Percentiles rank a stretch among this genome's conserved stretches.
These are phyloP conservation scores for Fraxinus greggii DNA, from an alignment of 305 asterid genomes.

Conservation along the genomic window DNA sequence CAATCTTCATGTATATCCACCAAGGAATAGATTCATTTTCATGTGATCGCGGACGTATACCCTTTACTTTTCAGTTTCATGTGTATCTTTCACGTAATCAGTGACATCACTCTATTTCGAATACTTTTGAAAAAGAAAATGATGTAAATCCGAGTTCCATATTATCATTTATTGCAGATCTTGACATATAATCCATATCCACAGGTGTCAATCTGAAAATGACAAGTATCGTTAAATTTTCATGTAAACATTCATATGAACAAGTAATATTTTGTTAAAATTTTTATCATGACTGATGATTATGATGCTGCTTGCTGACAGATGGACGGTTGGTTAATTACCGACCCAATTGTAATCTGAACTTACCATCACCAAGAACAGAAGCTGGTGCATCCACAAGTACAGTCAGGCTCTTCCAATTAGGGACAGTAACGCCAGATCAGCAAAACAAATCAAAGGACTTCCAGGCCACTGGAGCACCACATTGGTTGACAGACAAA, in stretches of 20 bases:
- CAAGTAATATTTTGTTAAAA: conserved; percentile 10
- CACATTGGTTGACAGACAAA: conserved; percentile 27
- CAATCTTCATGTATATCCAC: neutral
- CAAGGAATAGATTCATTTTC: conserved; percentile 6
- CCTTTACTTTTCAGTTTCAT: neutral
- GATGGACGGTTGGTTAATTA: conserved; percentile 42
- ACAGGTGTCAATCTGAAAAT: conserved; percentile 10
- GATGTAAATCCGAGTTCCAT: neutral
- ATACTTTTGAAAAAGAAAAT: neutral
- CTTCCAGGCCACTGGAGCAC: conserved; percentile 38
- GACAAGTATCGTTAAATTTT: conserved; percentile 7
- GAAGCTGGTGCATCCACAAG: conserved; percentile 45
- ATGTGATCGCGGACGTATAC: conserved; percentile 9
- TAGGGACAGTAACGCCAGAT: conserved; percentile 65
- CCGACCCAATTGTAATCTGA: conserved; percentile 37
- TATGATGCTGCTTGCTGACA: conserved; percentile 37
- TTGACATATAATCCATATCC: neutral
- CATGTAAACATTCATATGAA: neutral
- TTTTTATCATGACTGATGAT: conserved; percentile 8
- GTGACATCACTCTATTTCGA: neutral
- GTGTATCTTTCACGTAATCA: neutral
- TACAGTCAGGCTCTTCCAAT: conserved; percentile 33
- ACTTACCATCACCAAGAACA: conserved; percentile 39
- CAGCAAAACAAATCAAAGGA: conserved; percentile 40
- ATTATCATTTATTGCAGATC: neutral